Percentiles rank a stretch among this genome's conserved stretches.
Conservation (phyloP, 2,329 filamentous ascomycete species). For the Aspergillus viridinutans region DNA sequence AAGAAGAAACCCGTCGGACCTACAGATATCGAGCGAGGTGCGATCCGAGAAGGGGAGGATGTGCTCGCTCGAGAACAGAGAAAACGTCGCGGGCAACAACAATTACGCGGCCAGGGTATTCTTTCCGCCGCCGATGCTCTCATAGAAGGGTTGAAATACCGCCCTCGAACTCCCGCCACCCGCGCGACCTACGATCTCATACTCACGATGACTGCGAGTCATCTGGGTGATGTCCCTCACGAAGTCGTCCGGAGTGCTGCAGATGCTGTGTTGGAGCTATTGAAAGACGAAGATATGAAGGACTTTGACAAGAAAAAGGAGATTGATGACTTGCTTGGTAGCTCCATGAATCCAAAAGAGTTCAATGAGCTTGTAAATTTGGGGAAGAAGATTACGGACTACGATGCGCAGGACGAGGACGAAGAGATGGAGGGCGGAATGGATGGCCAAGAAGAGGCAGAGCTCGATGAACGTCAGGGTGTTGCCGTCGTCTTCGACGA, state of each 20-base stretch:
- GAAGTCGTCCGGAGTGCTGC: slow-evolving; percentile 91
- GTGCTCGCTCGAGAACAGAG: slow-evolving; percentile 78
- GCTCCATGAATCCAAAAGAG: slow-evolving; percentile 75
- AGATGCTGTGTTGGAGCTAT: slow-evolving; percentile 81
- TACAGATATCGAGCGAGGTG: slow-evolving; percentile 69
- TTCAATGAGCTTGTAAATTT: slow-evolving; percentile 97
- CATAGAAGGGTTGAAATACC: slow-evolving; percentile 87
- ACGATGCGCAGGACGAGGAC: slow-evolving; percentile 93
- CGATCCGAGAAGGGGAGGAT: slow-evolving; percentile 74
- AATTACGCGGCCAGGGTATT: slow-evolving; percentile 69
- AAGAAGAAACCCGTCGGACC: slow-evolving; percentile 67
- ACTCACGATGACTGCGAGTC: slow-evolving; percentile 80
- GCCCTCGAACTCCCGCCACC: slow-evolving; percentile 85
- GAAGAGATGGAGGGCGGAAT: slow-evolving; percentile 74
- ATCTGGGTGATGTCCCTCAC: slow-evolving; percentile 87
- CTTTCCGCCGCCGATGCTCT: slow-evolving; percentile 78
- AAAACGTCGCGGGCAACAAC: slow-evolving; percentile 71
- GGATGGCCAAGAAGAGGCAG: slow-evolving; percentile 61
- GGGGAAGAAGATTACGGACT: slow-evolving; percentile 98
- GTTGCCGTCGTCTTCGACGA: slow-evolving; percentile 97
- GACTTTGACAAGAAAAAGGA: slow-evolving; percentile 99
- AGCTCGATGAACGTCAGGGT: slow-evolving; percentile 91
- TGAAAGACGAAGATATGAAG: slow-evolving; percentile 94
- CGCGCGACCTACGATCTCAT: slow-evolving; percentile 93
- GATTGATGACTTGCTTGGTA: slow-evolving; percentile 88